Evolutionary conservation across 2,329 filamentous ascomycete genomes (phyloP).

Genomic region (Parastagonospora nodorum): DNA sequence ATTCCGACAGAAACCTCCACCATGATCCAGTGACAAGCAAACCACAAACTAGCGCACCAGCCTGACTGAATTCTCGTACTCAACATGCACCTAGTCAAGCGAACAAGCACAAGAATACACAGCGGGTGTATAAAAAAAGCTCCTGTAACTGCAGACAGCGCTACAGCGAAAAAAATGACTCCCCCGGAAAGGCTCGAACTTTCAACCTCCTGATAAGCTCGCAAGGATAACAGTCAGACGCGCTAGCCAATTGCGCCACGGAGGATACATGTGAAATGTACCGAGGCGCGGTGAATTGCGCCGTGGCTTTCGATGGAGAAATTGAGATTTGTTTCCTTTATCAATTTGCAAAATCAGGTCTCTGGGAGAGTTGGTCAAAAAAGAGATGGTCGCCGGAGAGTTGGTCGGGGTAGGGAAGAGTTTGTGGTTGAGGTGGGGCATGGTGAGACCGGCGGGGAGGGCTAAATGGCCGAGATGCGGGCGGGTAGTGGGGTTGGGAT

Average conservation of each 20-base stretch:
- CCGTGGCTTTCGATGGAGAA: constrained; percentile 5
- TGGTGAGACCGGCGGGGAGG: too few relatives aligned
- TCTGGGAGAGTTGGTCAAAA: background rate
- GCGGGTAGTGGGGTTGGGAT: too few relatives aligned
- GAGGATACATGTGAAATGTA: too few relatives aligned
- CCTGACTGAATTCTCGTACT: too few relatives aligned
- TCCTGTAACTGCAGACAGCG: background rate
- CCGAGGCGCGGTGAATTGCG: constrained; percentile 11
- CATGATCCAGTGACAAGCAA: too few relatives aligned
- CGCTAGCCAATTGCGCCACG: constrained; percentile 59
- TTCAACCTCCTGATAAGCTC: constrained; percentile 26
- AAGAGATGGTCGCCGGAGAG: background rate
- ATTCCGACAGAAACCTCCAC: too few relatives aligned
- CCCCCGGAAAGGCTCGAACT: constrained; percentile 34
- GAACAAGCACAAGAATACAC: too few relatives aligned
- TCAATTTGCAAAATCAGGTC: background rate
- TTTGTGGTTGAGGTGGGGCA: too few relatives aligned
- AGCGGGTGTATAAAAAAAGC: background rate
- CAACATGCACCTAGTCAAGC: too few relatives aligned
- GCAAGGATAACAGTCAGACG: constrained; percentile 59
- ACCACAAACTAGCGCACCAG: too few relatives aligned
- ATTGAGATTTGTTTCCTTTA: background rate
- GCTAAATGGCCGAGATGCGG: too few relatives aligned
- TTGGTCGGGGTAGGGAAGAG: too few relatives aligned
- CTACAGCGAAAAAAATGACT: constrained; percentile 17